A percentile compares a stretch with the other conserved stretches of the same genome.
Evolutionary conservation across 495 filamentous ascomycete species (phyloP).

Genomic region (Stereocaulon alpinum): DNA sequence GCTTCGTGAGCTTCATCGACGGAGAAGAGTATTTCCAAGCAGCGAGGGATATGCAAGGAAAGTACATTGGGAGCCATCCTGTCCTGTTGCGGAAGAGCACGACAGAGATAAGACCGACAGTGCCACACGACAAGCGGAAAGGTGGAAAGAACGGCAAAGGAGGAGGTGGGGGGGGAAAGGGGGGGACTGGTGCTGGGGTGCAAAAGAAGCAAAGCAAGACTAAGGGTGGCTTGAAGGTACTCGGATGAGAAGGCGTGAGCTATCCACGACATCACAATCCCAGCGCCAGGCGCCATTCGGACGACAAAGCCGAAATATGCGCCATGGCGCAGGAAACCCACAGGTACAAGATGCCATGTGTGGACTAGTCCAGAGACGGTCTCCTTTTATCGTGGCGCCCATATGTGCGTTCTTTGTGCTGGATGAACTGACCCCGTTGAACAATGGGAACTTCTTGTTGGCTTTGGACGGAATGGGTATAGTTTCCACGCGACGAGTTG

Average conservation of each 20-base stretch:
- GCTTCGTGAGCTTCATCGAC: constrained; percentile 91
- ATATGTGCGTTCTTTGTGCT: neutral
- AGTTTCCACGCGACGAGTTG: neutral
- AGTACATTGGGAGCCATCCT: constrained; percentile 97
- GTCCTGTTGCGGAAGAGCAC: constrained; percentile 75
- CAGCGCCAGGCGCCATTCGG: neutral
- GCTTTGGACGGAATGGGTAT: neutral
- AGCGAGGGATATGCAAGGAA: constrained; percentile 95
- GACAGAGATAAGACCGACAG: constrained; percentile 73
- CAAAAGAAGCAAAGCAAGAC: constrained; percentile 71
- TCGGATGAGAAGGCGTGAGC: constrained; percentile 45
- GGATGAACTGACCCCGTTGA: neutral
- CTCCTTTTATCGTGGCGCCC: neutral
- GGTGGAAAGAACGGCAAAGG: constrained; percentile 31
- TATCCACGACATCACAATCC: neutral
- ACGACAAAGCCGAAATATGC: neutral
- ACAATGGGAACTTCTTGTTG: neutral
- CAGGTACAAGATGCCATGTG: neutral
- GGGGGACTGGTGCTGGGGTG: constrained; percentile 50
- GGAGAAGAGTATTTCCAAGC: constrained; percentile 93
- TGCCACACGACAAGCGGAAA: constrained; percentile 37
- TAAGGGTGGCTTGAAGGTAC: constrained; percentile 63
- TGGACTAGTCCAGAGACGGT: neutral
- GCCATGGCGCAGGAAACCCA: neutral
- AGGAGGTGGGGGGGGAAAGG: constrained; percentile 26